Evolutionary conservation across 768 basidiomycete species (phyloP).

Genomic region (Mycena kentingensis): DNA sequence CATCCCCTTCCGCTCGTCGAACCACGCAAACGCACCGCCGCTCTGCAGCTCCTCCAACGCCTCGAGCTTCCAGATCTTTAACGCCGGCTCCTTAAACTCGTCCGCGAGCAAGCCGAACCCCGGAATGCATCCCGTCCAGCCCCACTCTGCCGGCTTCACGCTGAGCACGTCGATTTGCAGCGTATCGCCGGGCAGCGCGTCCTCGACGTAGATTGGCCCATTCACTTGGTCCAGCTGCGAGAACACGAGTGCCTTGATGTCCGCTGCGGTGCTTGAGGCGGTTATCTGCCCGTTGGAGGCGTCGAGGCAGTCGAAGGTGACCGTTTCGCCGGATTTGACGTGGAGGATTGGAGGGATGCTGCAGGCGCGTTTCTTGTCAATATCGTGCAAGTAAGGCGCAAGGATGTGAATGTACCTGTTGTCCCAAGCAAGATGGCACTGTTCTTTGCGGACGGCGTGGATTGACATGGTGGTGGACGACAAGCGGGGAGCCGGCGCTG

Average conservation of each 20-base stretch:
- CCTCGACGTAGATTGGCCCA: constrained; percentile 57
- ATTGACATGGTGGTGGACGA: constrained; percentile 40
- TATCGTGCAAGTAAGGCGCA: background rate
- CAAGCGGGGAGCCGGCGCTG: no score
- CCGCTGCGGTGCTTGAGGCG: constrained; percentile 37
- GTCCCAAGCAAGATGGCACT: constrained; percentile 61
- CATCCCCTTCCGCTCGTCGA: constrained; percentile 49
- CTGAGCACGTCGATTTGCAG: constrained; percentile 60
- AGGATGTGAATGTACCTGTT: constrained; percentile 44
- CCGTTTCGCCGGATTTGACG: constrained; percentile 53
- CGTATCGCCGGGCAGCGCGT: constrained; percentile 56
- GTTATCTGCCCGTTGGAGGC: constrained; percentile 63
- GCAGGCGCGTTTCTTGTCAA: no score
- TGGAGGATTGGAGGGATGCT: constrained; percentile 56
- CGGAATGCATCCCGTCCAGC: constrained; percentile 61
- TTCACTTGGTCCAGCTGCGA: constrained; percentile 58
- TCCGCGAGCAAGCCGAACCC: constrained; percentile 62
- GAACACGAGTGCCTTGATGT: constrained; percentile 45
- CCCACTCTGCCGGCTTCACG: constrained; percentile 58
- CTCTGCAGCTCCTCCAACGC: constrained; percentile 32
- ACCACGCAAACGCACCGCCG: constrained; percentile 47
- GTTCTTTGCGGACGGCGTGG: constrained; percentile 52
- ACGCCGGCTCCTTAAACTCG: constrained; percentile 50
- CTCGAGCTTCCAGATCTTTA: constrained; percentile 53
- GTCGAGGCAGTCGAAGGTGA: constrained; percentile 64